Base-by-base conservation (phyloP, 805 yeast species). In the Ogataea neopini region DNA sequence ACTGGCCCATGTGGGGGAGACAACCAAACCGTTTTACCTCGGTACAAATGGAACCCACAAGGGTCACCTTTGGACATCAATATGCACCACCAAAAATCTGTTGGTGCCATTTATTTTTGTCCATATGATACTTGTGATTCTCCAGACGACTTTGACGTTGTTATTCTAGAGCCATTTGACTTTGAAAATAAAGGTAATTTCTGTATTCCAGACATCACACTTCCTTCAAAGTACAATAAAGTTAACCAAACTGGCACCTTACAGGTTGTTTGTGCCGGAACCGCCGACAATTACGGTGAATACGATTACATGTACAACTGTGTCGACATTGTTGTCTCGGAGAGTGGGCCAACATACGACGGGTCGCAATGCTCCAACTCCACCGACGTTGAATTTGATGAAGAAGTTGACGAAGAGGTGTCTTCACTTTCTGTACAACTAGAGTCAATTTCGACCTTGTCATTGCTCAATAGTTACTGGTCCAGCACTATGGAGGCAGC, bases 1-100 rank as follows among this genome's bases (percentile, higher is more conserved):
- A 47, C 47, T 11, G 60, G 57, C 5, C 68, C 67, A 15, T 64
- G 69, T 54, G 69, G 67, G 30, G 68, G 68, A n/a, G 54, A 35
- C 33, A 57, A 63, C 43, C 4, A 19, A 2, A 54, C 52, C 32
- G 65, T 60, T n/a, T 19, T 40, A 28, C 65, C 68, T 35, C 55
- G 67, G 49, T 64, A 34, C 26, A 36, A 51, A 28, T 64, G 67
- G 67, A 64, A 61, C 40, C 63, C 66, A n/a, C 34, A 48, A 3
- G 68, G 69, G 3, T 64, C 68, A 3, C 68, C 69, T 22, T 9
- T 64, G 18, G 67, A 61, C 20, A 15, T 62, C 6, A 40, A 41
- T 22, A 43, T 52, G 49, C 54, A 51, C 42, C 68, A 63, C 47
- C 6, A 28, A 3, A 26, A 36, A 7, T 41, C 63, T 10, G 57